Conservation (phyloP, 805 yeast genomes). For the Lachancea kluyveri region DNA sequence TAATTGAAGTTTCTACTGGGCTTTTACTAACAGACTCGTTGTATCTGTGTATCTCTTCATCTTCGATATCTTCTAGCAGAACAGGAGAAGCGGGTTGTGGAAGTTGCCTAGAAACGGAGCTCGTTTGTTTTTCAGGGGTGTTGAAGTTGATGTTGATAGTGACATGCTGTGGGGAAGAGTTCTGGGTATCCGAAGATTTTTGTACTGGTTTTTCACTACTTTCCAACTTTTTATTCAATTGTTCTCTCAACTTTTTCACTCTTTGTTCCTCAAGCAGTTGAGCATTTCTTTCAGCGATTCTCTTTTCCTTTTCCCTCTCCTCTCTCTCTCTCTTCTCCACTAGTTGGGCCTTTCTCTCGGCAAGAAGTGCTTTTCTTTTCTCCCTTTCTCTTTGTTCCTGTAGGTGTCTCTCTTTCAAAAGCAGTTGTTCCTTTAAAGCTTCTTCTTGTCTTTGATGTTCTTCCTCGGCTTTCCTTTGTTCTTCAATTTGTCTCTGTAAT, state of each 20-base stretch:
- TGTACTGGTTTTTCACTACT: background rate
- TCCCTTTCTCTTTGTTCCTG: background rate
- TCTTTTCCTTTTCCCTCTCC: background rate
- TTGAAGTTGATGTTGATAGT: constrained; percentile 7
- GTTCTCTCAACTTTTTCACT: background rate
- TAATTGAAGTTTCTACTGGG: constrained; percentile 23
- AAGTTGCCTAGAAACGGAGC: constrained; percentile 5
- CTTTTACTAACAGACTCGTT: constrained; percentile 17
- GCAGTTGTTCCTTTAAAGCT: no score
- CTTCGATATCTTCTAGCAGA: constrained; percentile 30
- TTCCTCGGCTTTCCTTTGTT: background rate
- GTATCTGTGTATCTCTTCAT: constrained; percentile 27
- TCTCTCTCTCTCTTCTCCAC: constrained; percentile 5
- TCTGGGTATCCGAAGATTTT: background rate
- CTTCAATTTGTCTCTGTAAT: background rate
- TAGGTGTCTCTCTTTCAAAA: background rate
- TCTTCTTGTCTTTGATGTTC: background rate
- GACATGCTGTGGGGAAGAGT: constrained; percentile 1
- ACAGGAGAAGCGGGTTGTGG: constrained; percentile 19
- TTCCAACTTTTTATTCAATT: background rate
- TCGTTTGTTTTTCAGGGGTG: background rate
- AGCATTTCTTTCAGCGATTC: no score
- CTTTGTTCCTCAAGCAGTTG: background rate
- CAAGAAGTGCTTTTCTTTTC: constrained; percentile 1
- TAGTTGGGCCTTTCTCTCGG: constrained; percentile 6